Base-by-base conservation (phyloP, 768 basidiomycete species). In the Suillus decipiens region DNA sequence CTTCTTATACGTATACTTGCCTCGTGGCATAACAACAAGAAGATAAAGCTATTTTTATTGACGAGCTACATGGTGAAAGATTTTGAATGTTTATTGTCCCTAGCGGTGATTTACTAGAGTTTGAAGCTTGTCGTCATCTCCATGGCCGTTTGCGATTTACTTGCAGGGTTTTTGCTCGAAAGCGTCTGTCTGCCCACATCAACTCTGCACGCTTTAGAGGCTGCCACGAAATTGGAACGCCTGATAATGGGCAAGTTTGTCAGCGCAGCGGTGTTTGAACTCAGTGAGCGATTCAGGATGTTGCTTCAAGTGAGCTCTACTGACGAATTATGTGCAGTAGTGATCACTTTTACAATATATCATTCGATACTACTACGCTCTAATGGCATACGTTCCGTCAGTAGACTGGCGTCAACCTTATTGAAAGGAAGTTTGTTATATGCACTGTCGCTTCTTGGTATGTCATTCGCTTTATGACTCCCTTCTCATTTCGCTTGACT, bases 1-100 rank as follows among this genome's bases (percentile, higher is more conserved):
- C 63, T 66, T 41, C 54, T 66, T 5, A 58, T 63, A 33, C 65
- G 65, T 41, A 63, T 58, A 22, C 63, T 63, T 42, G 65, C 65
- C 6, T 60, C 64, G 10, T 64, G 62, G 59, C 50, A 60, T 41
- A 22, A 34, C 17, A 37, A 37, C 24, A 43, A 5, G n/a, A 48
- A 54, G 4, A 63, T 55, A 28, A 28, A 39, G 14, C 50, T 15
- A 28, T 31, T 64, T 31, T 47, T 66, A 19, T 48, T 56, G 51
- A 22, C 57, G 14, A 56, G 55, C 39, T 66, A 64, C 24, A 19
- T 11, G 24, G 65, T 66, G 28, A 63, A 60, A 60, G 9, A 1
- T 34, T 37, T 36, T 19, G 14, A 41, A 17, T 19, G 8, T 47
- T 28, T 31, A n/a, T 45, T 39, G 17, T 51, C 5, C 3, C 12